Percentiles rank a stretch among this genome's conserved stretches.
Conservation (phyloP, 2,329 filamentous ascomycete species). For the Aspergillus ustus region DNA sequence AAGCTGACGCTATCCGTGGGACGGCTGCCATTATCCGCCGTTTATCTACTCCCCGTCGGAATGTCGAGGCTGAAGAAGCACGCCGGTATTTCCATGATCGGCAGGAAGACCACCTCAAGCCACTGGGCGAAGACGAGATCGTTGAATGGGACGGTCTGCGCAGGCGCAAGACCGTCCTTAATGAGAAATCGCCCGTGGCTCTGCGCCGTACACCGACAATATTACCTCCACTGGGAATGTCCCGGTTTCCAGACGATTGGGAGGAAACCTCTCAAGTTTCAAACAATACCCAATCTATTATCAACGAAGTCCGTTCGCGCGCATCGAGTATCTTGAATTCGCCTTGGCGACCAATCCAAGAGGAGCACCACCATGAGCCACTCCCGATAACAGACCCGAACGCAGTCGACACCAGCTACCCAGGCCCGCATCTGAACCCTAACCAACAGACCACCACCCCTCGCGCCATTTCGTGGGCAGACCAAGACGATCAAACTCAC, state of each 20-base stretch:
- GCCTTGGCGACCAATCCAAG: conserved; percentile 38
- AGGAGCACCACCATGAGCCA: conserved; percentile 59
- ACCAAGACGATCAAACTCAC: conserved; percentile 33
- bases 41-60: conserved; percentile 74
- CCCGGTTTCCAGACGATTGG: conserved; percentile 71
- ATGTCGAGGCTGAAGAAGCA: conserved; percentile 79
- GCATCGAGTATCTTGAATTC: conserved; percentile 43
- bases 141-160: conserved; percentile 93
- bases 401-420: conserved; percentile 47
- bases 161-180: conserved; percentile 66
- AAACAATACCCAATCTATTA: conserved; percentile 40
- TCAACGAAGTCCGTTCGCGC: conserved; percentile 44
- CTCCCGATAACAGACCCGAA: conserved; percentile 61
- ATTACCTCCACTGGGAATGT: conserved; percentile 87
- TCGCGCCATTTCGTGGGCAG: conserved; percentile 42
- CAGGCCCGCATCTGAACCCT: conserved; percentile 25
- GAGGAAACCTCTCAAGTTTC: conserved; percentile 38
- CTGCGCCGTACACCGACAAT: conserved; percentile 46
- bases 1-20: conserved; percentile 93
- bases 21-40: conserved; percentile 84
- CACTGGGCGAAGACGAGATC: conserved; percentile 77
- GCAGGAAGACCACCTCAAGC: conserved; percentile 69
- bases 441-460: conserved; percentile 43
- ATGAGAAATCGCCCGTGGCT: conserved; percentile 49
- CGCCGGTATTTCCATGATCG: conserved; percentile 80